Evolutionary conservation across 352 stramenopile genomes (phyloP).

Genomic region (Globisporangium cederbergense): DNA sequence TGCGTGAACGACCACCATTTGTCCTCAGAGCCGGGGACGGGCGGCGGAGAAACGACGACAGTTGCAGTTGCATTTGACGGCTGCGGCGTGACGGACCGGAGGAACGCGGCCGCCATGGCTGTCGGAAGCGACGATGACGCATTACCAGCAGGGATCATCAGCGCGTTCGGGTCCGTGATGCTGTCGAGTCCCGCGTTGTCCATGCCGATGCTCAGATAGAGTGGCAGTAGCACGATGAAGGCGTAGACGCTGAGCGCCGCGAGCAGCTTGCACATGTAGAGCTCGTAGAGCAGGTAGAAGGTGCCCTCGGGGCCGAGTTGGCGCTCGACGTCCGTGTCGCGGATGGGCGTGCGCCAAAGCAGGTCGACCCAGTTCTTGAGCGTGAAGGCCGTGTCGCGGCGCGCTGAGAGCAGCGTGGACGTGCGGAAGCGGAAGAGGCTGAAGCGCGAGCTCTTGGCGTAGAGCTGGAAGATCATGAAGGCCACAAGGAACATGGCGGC

Average conservation of each 20-base stretch:
- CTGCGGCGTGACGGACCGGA: conserved; percentile 12
- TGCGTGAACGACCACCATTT: conserved; percentile 79
- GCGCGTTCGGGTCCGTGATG: conserved; percentile 6
- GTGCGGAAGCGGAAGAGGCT: conserved; percentile 68
- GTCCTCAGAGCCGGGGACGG: conserved; percentile 21
- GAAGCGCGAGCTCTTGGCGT: conserved; percentile 62
- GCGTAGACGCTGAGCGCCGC: conserved; percentile 59
- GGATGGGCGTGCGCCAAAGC: conserved; percentile 69
- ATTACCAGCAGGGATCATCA: conserved; percentile 4
- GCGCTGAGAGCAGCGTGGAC: conserved; percentile 37
- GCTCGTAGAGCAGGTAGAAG: conserved; percentile 83
- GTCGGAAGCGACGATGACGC: conserved; percentile 15
- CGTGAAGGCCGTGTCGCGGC: conserved; percentile 38
- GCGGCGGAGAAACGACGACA: neutral
- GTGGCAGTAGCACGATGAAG: conserved; percentile 60
- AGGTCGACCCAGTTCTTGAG: conserved; percentile 60
- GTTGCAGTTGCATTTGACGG: conserved; percentile 9
- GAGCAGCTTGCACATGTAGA: conserved; percentile 70
- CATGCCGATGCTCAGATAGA: conserved; percentile 63
- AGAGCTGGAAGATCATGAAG: conserved; percentile 65
- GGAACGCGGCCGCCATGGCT: neutral
- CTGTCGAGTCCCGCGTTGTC: conserved; percentile 18
- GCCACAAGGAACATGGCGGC: conserved; percentile 60
- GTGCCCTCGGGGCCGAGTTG: conserved; percentile 70
- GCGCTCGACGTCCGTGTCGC: conserved; percentile 59